phyloP scores from a whole-genome alignment of 306 rosid species.

The Mimosa bimucronata region DNA sequence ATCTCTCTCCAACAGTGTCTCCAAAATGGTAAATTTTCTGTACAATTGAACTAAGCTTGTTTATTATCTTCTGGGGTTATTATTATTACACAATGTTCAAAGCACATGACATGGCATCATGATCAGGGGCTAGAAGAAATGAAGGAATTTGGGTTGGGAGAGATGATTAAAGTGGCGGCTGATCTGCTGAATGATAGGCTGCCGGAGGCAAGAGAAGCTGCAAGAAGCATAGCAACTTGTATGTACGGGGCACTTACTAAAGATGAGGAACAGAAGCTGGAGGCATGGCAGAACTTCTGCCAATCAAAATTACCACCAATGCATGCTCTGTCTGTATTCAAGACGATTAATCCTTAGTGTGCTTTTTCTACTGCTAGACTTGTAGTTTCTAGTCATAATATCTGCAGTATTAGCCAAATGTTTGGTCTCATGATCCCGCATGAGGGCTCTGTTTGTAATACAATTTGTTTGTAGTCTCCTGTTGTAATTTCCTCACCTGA shows the following conservation, averaged over 20 bases:
- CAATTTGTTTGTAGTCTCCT: slow-evolving; percentile 1
- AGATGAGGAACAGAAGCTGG: slow-evolving; percentile 65
- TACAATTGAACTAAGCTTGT: neutral
- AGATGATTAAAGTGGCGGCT: slow-evolving; percentile 70
- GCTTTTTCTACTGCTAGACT: neutral
- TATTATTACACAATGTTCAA: neutral
- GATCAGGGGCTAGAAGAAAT: slow-evolving; percentile 68
- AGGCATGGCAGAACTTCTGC: slow-evolving; percentile 87
- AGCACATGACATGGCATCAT: slow-evolving; percentile 22
- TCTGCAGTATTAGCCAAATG: neutral
- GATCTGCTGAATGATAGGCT: slow-evolving; percentile 82
- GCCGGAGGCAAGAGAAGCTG: slow-evolving; percentile 96
- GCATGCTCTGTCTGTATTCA: slow-evolving; percentile 69
- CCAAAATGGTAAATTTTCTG: slow-evolving; percentile 68
- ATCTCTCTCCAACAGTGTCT: slow-evolving; percentile 70
- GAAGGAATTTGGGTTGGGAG: slow-evolving; percentile 67
- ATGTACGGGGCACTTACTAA: slow-evolving; percentile 54
- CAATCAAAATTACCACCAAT: slow-evolving; percentile 66
- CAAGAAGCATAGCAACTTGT: slow-evolving; percentile 65
- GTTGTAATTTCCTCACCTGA: neutral
- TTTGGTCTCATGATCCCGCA: slow-evolving; percentile 46
- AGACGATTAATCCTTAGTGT: slow-evolving; percentile 53
- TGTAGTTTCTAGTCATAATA: slow-evolving; percentile 8
- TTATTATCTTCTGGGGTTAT: neutral
- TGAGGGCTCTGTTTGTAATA: slow-evolving; percentile 24